phyloP scores from a whole-genome alignment of 2,329 filamentous ascomycete genomes.

The Endothia cerciana region DNA sequence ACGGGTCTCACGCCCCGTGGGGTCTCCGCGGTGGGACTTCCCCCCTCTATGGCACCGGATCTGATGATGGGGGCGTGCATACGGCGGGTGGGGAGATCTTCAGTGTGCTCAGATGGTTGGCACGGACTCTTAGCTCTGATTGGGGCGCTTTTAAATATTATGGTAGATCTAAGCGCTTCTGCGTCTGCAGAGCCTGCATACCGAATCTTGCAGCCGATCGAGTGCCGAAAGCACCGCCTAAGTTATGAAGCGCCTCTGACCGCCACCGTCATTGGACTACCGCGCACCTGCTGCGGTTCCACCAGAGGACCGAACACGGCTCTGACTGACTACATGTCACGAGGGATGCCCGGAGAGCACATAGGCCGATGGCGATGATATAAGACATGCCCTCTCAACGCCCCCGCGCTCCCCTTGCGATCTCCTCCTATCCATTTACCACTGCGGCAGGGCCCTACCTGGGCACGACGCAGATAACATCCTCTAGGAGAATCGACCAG shows the following conservation, averaged over 20 bases:
- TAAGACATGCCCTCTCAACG: not conserved
- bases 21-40: conserved; percentile 13
- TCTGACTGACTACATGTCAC: not conserved
- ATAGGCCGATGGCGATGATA: not conserved
- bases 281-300: not conserved
- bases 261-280: not conserved
- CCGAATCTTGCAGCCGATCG: conserved; percentile 1
- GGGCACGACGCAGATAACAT: not conserved
- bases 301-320: not conserved
- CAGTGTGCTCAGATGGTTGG: not conserved
- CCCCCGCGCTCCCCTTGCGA: no score
- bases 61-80: conserved; percentile 7
- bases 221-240: conserved; percentile 4
- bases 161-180: not conserved
- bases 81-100: not conserved
- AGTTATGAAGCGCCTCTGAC: not conserved
- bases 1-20: not conserved
- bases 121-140: not conserved
- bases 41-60: not conserved
- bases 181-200: not conserved
- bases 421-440: not conserved
- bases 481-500: not conserved
- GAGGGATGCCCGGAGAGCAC: not conserved
- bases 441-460: not conserved
- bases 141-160: not conserved